Conservation (phyloP, 164 flowering plant genomes). For the Magnolia kwangsiensis region DNA sequence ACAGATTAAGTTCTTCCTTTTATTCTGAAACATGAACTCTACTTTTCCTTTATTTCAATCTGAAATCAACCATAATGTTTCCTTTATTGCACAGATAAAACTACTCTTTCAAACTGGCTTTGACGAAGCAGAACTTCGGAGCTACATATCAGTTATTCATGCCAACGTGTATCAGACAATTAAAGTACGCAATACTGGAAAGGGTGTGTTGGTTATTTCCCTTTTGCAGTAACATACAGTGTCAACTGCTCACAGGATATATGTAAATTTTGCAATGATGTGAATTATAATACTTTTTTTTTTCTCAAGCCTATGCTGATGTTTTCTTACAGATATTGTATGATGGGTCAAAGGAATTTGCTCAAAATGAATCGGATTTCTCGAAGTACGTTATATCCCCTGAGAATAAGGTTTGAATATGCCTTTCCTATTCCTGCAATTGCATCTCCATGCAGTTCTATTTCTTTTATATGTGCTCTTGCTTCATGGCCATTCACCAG, state of each 20-base stretch:
- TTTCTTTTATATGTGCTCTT: neutral
- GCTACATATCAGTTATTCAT: slow-evolving; percentile 83
- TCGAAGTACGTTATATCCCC: slow-evolving; percentile 61
- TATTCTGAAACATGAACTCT: neutral
- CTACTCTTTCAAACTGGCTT: slow-evolving; percentile 95
- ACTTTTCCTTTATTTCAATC: neutral
- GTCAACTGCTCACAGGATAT: slow-evolving; percentile 7
- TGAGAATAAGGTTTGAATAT: slow-evolving; percentile 69
- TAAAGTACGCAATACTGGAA: slow-evolving; percentile 90
- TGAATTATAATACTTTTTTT: neutral
- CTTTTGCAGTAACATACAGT: slow-evolving; percentile 30
- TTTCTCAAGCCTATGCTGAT: slow-evolving; percentile 4
- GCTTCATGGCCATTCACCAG: neutral
- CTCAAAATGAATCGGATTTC: slow-evolving; percentile 65
- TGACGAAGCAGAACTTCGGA: slow-evolving; percentile 82
- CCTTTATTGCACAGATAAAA: slow-evolving; percentile 66
- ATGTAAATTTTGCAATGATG: neutral
- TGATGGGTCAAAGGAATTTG: slow-evolving; percentile 85
- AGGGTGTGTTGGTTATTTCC: slow-evolving; percentile 92
- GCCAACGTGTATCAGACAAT: slow-evolving; percentile 98
- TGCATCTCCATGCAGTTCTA: neutral
- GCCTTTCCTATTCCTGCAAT: slow-evolving; percentile 4
- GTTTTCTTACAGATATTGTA: slow-evolving; percentile 57
- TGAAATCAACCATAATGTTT: neutral
- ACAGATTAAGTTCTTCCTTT: neutral